Base-by-base conservation (phyloP, 2,329 filamentous ascomycete species). In the Massarina eburnea region DNA sequence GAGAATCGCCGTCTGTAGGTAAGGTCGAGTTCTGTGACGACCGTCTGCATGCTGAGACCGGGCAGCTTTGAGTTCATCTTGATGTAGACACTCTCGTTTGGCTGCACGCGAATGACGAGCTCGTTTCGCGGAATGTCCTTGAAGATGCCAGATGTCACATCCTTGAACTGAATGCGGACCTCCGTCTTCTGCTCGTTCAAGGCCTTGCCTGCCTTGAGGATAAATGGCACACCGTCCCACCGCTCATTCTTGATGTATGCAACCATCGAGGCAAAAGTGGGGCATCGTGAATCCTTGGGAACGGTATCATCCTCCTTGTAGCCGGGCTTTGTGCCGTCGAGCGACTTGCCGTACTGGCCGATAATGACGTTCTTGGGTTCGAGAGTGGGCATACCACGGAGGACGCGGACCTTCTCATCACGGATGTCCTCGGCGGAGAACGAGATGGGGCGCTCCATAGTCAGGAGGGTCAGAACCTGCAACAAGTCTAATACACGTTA, bases 21-120 rank as follows among this genome's bases (percentile, higher is more conserved):
- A 59, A 99, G 83, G 69, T 99, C 94, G 49, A 99, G 88, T 78
- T 99, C 94, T 49, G 94, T 99, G 61, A 96, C 89, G 30, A 97
- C 94, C 10, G 94, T 99, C 80, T 99, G 94, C 91, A 97, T 99
- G 79, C 91, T 97, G 64, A 99, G 80, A 64, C 94, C 94, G 17
- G 94, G 95, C 48, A 99, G 81, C 81, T 99, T 99, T 22, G 92
- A 97, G 86, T 99, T 99, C 94, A 99, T 99, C 85, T 99, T 99
- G 75, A 97, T 95, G 78, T 99, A 99, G 59, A 99, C 91, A 70
- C 89, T 95, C 81, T 99, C 94, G 78, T 99, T 99, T 63, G 94
- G 94, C 79, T 99, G 94, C 57, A 99, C 95, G 59, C 94, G 91
- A 79, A 99, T 96, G 65, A 99, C 94, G 57, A 99, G 87, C 78